Percentiles rank a stretch among this genome's conserved stretches.
Evolutionary conservation across 1,284 basidiomycete genomes (phyloP).

Genomic region (Mycosarcoma maydis): DNA sequence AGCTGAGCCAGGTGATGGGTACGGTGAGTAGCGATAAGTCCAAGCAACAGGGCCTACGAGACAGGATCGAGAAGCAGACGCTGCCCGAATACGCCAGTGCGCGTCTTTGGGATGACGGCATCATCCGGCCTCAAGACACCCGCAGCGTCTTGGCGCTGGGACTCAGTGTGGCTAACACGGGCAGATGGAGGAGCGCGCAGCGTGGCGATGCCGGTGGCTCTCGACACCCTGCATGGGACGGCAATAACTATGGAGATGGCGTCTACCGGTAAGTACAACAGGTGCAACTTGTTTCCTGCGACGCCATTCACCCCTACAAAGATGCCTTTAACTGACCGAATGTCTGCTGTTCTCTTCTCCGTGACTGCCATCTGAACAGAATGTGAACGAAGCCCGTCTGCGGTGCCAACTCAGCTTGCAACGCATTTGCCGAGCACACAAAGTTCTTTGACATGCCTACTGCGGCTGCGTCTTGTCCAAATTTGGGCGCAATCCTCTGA

Average conservation of each 20-base stretch:
- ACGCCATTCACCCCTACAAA: too few relatives aligned
- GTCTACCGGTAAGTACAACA: constrained; percentile 30
- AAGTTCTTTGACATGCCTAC: too few relatives aligned
- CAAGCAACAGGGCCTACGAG: constrained; percentile 72
- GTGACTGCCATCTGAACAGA: background rate
- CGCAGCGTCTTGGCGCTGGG: constrained; percentile 85
- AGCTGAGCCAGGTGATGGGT: constrained; percentile 90
- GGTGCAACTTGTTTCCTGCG: background rate
- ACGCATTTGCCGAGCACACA: too few relatives aligned
- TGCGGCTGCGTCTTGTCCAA: too few relatives aligned
- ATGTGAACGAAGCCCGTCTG: background rate
- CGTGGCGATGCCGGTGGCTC: constrained; percentile 38
- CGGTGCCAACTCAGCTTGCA: too few relatives aligned
- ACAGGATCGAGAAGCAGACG: constrained; percentile 86
- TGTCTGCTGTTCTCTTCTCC: background rate
- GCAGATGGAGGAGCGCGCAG: constrained; percentile 50
- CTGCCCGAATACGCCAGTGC: constrained; percentile 87
- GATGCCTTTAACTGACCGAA: background rate
- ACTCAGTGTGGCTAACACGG: constrained; percentile 75
- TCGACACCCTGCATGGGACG: constrained; percentile 59
- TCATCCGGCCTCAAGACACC: constrained; percentile 90
- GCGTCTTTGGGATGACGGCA: constrained; percentile 92
- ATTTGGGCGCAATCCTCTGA: too few relatives aligned
- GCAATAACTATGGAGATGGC: constrained; percentile 53
- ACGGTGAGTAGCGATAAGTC: constrained; percentile 73